Evolutionary conservation across 208 protist genomes (phyloP).

Genomic region (Novymonas esmeraldas): DNA sequence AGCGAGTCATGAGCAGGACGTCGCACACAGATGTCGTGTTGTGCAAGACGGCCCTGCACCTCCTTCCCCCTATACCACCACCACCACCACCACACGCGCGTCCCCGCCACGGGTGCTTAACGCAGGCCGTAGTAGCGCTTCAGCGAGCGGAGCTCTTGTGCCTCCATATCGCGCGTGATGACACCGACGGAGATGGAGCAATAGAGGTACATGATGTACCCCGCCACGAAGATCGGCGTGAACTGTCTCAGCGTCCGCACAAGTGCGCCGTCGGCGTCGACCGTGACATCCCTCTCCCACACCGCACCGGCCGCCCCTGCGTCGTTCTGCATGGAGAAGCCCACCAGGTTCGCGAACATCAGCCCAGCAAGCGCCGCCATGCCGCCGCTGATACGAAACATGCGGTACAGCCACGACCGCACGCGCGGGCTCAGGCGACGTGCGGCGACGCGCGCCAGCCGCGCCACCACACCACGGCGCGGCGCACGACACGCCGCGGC

Average conservation of each 20-base stretch:
- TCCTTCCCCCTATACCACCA: too few species aligned
- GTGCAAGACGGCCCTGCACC: too few species aligned
- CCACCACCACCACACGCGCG: too few species aligned
- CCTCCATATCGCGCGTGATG: not conserved
- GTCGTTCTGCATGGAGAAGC: slow-evolving; percentile 20
- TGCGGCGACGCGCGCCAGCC: slow-evolving; percentile 20
- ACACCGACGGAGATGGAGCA: not conserved
- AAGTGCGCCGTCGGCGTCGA: slow-evolving; percentile 4
- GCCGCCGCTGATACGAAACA: slow-evolving; percentile 35
- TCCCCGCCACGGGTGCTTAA: too few species aligned
- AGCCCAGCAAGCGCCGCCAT: slow-evolving; percentile 40
- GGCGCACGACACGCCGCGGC: not conserved
- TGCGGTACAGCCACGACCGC: slow-evolving; percentile 17
- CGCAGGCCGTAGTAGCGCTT: not conserved
- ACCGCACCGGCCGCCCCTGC: not conserved
- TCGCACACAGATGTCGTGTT: too few species aligned
- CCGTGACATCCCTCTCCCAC: not conserved
- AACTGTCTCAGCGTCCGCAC: not conserved
- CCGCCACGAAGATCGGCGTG: not conserved
- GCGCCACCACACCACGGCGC: not conserved
- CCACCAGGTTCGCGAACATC: slow-evolving; percentile 65
- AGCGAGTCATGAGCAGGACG: too few species aligned
- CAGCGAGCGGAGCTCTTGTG: not conserved
- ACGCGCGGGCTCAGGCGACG: slow-evolving; percentile 11
- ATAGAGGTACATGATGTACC: slow-evolving; percentile 3